Conservation (phyloP, 2,329 filamentous ascomycete species). For the Fusarium pseudonygamai region DNA sequence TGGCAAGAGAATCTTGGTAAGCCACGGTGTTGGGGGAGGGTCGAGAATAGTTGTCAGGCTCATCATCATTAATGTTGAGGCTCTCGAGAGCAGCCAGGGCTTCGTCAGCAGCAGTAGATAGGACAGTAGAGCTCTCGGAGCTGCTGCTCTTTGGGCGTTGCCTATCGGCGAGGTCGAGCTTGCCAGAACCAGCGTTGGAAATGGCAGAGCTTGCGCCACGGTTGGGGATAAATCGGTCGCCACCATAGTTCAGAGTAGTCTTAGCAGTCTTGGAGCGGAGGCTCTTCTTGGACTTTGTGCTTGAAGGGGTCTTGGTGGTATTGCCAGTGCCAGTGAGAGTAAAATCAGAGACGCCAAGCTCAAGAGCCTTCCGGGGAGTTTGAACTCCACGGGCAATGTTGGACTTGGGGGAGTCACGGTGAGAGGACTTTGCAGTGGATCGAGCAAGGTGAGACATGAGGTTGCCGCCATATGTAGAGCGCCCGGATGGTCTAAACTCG, state of each 20-base stretch:
- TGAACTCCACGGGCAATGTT: slow-evolving; percentile 83
- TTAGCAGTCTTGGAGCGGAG: slow-evolving; percentile 71
- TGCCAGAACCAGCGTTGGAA: slow-evolving; percentile 80
- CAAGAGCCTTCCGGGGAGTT: slow-evolving; percentile 83
- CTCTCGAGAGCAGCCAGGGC: slow-evolving; percentile 81
- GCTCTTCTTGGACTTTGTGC: slow-evolving; percentile 65
- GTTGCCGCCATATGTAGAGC: slow-evolving; percentile 84
- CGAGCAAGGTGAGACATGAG: slow-evolving; percentile 82
- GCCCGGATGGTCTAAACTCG: slow-evolving; percentile 64
- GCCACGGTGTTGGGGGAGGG: slow-evolving; percentile 88
- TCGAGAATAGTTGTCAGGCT: slow-evolving; percentile 74
- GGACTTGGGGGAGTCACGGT: slow-evolving; percentile 92
- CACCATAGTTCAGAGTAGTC: slow-evolving; percentile 81
- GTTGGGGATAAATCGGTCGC: slow-evolving; percentile 96
- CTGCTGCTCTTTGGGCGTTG: slow-evolving; percentile 77
- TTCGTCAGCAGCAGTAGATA: slow-evolving; percentile 84
- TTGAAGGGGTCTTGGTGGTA: slow-evolving; percentile 66
- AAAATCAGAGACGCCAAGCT: slow-evolving; percentile 93
- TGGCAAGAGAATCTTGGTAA: slow-evolving; percentile 90
- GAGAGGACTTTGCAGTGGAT: slow-evolving; percentile 69
- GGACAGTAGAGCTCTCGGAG: slow-evolving; percentile 76
- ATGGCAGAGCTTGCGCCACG: slow-evolving; percentile 89
- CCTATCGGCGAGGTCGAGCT: slow-evolving; percentile 78
- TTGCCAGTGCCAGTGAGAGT: slow-evolving; percentile 84
- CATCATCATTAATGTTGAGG: slow-evolving; percentile 77